Evolutionary conservation across 768 basidiomycete genomes (phyloP).

Genomic region (Nevesoporus exiguus): DNA sequence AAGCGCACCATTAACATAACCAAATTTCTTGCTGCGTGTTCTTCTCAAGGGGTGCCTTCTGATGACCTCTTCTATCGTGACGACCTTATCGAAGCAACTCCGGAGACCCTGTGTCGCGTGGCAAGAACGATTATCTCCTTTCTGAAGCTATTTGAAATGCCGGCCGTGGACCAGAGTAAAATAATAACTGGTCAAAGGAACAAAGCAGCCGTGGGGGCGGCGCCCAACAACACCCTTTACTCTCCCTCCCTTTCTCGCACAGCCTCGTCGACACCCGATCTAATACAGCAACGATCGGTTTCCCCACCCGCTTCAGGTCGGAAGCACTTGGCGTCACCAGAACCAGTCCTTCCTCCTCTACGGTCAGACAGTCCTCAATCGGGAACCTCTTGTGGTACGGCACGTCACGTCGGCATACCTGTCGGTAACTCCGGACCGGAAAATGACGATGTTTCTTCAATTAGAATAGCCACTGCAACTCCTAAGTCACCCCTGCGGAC

Average conservation of each 20-base stretch:
- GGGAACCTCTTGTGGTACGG: slow-evolving; percentile 34
- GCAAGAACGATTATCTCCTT: slow-evolving; percentile 71
- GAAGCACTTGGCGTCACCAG: slow-evolving; percentile 52
- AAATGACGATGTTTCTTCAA: slow-evolving; percentile 38
- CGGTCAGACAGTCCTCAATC: slow-evolving; percentile 58
- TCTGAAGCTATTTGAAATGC: slow-evolving; percentile 57
- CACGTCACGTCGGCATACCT: slow-evolving; percentile 21
- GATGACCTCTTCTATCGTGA: slow-evolving; percentile 67
- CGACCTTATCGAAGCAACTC: slow-evolving; percentile 59
- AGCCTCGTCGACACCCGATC: slow-evolving; percentile 62
- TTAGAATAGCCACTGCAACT: slow-evolving; percentile 33
- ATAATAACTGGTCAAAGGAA: slow-evolving; percentile 41
- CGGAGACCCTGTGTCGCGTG: slow-evolving; percentile 65
- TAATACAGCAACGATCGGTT: slow-evolving; percentile 38
- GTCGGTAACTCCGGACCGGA: slow-evolving; percentile 25
- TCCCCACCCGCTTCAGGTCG: slow-evolving; percentile 37
- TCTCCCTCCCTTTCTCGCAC: slow-evolving; percentile 37
- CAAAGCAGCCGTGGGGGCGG: slow-evolving; percentile 20
- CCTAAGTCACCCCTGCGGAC: slow-evolving; percentile 54
- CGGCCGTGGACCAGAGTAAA: slow-evolving; percentile 44
- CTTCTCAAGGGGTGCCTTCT: slow-evolving; percentile 57
- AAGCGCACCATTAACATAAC: slow-evolving; percentile 67
- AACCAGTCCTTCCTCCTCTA: slow-evolving; percentile 45
- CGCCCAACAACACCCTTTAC: slow-evolving; percentile 38
- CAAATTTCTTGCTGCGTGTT: slow-evolving; percentile 74